Conservation (phyloP, 2,329 filamentous ascomycete genomes). For the Verruconis gallopava region DNA sequence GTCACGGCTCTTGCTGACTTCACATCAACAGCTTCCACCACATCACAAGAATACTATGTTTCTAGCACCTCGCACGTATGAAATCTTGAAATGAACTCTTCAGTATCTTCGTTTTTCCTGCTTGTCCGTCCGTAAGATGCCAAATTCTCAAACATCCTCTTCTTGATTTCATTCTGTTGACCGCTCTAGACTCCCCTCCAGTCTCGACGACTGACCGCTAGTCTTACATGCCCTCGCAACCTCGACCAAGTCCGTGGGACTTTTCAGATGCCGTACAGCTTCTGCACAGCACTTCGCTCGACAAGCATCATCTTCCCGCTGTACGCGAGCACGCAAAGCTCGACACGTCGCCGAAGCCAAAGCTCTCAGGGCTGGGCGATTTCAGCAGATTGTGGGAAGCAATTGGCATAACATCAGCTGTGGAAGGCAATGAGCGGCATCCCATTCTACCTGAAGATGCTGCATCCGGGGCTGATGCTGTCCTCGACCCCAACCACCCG, state of each 20-base stretch:
- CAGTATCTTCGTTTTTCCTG: too few species aligned
- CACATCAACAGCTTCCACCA: too few species aligned
- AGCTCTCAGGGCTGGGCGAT: conserved; percentile 25
- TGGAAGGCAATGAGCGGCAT: not conserved
- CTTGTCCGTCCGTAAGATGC: too few species aligned
- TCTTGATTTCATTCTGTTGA: too few species aligned
- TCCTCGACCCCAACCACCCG: not conserved
- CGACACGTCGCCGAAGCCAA: not conserved
- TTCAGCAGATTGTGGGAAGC: conserved; percentile 34
- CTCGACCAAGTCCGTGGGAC: conserved; percentile 29
- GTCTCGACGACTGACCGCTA: not conserved
- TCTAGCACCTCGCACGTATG: too few species aligned
- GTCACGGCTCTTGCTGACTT: too few species aligned
- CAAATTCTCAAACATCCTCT: too few species aligned
- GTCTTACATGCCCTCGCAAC: conserved; percentile 21
- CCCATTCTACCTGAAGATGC: not conserved
- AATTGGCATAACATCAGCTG: conserved; percentile 23
- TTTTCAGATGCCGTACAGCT: conserved; percentile 33
- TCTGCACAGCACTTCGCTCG: conserved; percentile 20
- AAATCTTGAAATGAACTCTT: too few species aligned
- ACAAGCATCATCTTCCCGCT: not conserved
- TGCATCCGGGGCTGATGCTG: not conserved
- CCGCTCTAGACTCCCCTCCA: not conserved
- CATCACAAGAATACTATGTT: too few species aligned
- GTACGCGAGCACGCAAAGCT: not conserved